Evolutionary conservation across 1,139 yeast species (phyloP).

Genomic region (Blastobotrys arbuscula): DNA sequence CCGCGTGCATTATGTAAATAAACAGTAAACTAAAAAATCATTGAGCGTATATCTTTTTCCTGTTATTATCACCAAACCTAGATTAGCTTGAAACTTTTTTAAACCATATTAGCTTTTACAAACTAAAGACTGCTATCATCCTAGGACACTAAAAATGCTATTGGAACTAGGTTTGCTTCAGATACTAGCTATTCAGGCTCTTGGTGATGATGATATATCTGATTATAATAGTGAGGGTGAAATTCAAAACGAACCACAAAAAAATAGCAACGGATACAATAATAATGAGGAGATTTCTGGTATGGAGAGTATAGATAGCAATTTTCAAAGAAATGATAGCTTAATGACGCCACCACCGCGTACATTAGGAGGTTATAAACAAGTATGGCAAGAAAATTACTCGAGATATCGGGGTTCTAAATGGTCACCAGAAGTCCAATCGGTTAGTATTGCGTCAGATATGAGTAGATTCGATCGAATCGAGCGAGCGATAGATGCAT

Average conservation of each 20-base stretch:
- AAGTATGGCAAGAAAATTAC: slow-evolving; percentile 9
- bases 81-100: no score
- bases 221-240: neutral
- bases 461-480: slow-evolving; percentile 9
- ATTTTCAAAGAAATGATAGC: no score
- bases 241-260: neutral
- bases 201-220: neutral
- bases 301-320: no score
- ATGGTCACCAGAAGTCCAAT: slow-evolving; percentile 4
- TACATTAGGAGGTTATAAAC: slow-evolving; percentile 2
- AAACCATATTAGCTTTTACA: no score
- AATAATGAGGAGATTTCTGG: neutral
- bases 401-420: slow-evolving; percentile 6
- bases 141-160: neutral
- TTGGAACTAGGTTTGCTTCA: neutral
- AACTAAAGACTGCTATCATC: no score
- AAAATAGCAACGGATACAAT: neutral
- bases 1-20: no score
- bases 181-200: neutral
- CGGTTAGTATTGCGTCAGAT: slow-evolving; percentile 2
- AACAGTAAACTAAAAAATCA: no score
- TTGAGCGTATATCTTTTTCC: no score
- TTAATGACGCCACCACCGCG: neutral
- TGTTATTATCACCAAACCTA: no score
- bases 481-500: slow-evolving; percentile 8